A percentile compares a stretch with the other conserved stretches of the same genome.
These are phyloP conservation scores for Skeletonema tropicum DNA, from an alignment of 108 stramenopile genomes.

Conservation along the genomic window DNA sequence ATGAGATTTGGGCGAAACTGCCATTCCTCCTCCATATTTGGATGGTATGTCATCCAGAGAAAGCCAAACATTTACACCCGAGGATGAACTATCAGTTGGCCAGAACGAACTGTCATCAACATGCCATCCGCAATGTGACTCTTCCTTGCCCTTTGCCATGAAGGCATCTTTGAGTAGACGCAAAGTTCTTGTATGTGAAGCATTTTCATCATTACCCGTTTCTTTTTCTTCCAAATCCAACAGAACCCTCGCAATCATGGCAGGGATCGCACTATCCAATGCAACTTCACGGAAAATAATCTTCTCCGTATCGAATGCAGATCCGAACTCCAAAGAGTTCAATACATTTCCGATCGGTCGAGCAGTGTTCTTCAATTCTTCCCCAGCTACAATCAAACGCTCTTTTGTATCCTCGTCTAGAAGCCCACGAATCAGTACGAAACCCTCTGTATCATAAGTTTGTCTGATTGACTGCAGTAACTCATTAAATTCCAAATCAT, in stretches of 20 bases:
- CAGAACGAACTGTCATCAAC: slow-evolving; percentile 44
- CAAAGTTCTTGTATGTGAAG: neutral
- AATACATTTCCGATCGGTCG: neutral
- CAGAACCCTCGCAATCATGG: slow-evolving; percentile 9
- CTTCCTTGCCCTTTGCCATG: slow-evolving; percentile 33
- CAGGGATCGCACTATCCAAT: slow-evolving; percentile 16
- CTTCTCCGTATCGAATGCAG: slow-evolving; percentile 6
- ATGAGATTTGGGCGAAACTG: slow-evolving; percentile 28
- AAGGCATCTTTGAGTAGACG: slow-evolving; percentile 24
- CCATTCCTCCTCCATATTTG: slow-evolving; percentile 33
- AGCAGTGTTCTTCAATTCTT: neutral
- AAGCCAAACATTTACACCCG: slow-evolving; percentile 46
- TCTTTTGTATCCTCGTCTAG: slow-evolving; percentile 5
- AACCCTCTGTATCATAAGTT: slow-evolving; percentile 7
- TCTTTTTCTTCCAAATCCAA: slow-evolving; percentile 12
- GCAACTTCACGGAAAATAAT: slow-evolving; percentile 10
- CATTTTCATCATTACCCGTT: too few species aligned
- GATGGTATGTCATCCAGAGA: slow-evolving; percentile 38
- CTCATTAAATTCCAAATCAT: too few species aligned
- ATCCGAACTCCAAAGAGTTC: slow-evolving; percentile 16
- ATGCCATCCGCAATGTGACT: slow-evolving; percentile 40
- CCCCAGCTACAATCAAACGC: slow-evolving; percentile 1
- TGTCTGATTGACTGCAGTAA: too few species aligned
- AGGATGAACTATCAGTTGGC: slow-evolving; percentile 25
- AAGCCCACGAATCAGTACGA: slow-evolving; percentile 12